phyloP scores from a whole-genome alignment of 495 filamentous ascomycete genomes.

The Beverwykella pulmonaria region DNA sequence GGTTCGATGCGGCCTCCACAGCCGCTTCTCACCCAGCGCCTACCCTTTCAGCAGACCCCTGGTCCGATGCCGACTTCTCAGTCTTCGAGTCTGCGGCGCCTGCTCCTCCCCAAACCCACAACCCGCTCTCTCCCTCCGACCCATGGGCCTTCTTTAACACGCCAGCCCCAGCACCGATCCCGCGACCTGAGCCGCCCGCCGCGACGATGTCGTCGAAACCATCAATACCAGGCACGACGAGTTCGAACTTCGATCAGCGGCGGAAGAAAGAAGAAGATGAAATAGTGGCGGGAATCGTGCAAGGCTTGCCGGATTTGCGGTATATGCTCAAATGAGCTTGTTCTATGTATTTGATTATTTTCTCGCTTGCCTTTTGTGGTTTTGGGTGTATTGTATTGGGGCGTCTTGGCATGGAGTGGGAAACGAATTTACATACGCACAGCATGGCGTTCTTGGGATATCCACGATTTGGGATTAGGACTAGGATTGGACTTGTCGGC shows the following conservation, averaged over 20 bases:
- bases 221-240: conserved; percentile 13
- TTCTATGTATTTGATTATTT: background rate
- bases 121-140: conserved; percentile 11
- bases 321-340: conserved; percentile 43
- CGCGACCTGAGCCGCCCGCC: background rate
- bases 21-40: background rate
- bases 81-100: conserved; percentile 31
- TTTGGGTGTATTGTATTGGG: background rate
- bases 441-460: background rate
- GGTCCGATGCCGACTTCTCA: conserved; percentile 29
- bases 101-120: background rate
- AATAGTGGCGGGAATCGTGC: conserved; percentile 39
- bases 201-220: conserved; percentile 14
- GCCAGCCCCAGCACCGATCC: conserved; percentile 7
- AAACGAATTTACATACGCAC: background rate
- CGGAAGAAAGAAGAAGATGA: conserved; percentile 35
- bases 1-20: conserved; percentile 17
- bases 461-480: background rate
- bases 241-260: conserved; percentile 7
- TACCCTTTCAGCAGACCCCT: conserved; percentile 1
- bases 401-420: background rate
- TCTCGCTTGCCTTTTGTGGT: background rate
- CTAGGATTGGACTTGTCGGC: background rate
- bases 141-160: conserved; percentile 28
- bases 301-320: conserved; percentile 45